Evolutionary conservation across 306 rosid species (phyloP).

Genomic region (Senna tora): DNA sequence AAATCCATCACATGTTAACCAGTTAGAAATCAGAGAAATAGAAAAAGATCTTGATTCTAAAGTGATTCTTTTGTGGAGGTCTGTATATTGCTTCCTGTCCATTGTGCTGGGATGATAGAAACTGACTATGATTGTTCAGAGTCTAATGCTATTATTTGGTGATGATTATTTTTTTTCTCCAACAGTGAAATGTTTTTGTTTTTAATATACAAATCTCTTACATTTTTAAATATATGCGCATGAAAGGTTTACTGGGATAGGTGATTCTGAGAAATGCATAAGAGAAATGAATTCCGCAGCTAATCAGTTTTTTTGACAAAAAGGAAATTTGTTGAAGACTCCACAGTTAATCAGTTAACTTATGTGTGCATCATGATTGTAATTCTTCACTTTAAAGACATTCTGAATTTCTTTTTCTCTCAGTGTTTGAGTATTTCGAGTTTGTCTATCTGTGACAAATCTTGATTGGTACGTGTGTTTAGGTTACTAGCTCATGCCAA

Average conservation of each 20-base stretch:
- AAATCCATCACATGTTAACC: constrained; percentile 49
- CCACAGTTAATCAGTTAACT: not conserved
- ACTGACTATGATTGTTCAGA: constrained; percentile 16
- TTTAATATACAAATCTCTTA: not conserved
- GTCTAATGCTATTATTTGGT: constrained; percentile 20
- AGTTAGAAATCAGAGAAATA: constrained; percentile 75
- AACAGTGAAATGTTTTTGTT: not conserved
- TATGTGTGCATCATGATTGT: not conserved
- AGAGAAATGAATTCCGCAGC: not conserved
- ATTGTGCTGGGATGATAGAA: constrained; percentile 24
- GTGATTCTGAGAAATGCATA: no score
- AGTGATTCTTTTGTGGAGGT: constrained; percentile 99
- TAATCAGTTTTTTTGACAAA: not conserved
- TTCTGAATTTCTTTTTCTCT: not conserved
- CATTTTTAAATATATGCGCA: not conserved
- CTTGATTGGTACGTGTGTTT: constrained; percentile 28
- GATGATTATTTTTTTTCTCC: not conserved
- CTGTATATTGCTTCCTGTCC: constrained; percentile 31
- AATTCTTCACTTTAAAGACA: not conserved
- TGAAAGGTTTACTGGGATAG: constrained; percentile 11
- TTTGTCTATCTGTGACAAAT: constrained; percentile 21
- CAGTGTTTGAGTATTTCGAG: not conserved
- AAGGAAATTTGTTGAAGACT: not conserved
- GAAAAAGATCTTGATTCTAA: constrained; percentile 92
- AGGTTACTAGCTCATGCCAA: constrained; percentile 99